A percentile compares a stretch with the other conserved stretches of the same genome.
phyloP scores from a whole-genome alignment of 768 basidiomycete species.

The Mycena venus region DNA sequence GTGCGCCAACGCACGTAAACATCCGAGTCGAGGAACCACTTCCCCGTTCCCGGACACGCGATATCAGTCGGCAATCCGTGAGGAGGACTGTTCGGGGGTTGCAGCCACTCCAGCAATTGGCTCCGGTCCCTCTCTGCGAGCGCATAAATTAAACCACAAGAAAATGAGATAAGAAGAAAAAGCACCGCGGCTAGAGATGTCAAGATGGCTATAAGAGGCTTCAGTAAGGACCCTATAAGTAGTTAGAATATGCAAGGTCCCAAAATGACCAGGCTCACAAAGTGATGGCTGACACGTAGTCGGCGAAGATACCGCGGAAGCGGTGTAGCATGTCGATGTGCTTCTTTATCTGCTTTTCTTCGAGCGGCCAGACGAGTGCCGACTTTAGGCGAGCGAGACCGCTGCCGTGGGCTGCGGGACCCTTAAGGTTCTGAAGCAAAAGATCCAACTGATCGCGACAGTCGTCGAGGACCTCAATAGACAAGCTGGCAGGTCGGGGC shows the following conservation, averaged over 20 bases:
- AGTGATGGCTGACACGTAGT: conserved; percentile 5
- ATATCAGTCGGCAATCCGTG: neutral
- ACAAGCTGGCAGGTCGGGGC: neutral
- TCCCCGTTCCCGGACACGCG: conserved; percentile 24
- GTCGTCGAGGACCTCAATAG: conserved; percentile 4
- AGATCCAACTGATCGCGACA: neutral
- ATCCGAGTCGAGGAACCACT: conserved; percentile 23
- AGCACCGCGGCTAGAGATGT: neutral
- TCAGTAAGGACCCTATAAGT: neutral
- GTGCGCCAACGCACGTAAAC: conserved; percentile 21
- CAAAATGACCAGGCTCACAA: neutral
- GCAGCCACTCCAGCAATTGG: conserved; percentile 16
- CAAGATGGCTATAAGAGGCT: neutral
- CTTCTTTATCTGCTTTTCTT: conserved; percentile 9
- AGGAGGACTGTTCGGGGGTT: conserved; percentile 10
- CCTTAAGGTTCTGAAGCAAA: neutral
- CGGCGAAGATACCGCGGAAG: conserved; percentile 10
- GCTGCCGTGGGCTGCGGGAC: neutral
- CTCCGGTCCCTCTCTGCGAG: conserved; percentile 11
- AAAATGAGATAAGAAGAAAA: neutral
- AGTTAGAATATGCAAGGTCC: neutral
- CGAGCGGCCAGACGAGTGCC: conserved; percentile 3
- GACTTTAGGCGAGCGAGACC: conserved; percentile 1
- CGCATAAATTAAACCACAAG: neutral
- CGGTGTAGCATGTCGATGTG: conserved; percentile 12